phyloP scores from a whole-genome alignment of 1,284 basidiomycete species.

The Fomes fomentarius region DNA sequence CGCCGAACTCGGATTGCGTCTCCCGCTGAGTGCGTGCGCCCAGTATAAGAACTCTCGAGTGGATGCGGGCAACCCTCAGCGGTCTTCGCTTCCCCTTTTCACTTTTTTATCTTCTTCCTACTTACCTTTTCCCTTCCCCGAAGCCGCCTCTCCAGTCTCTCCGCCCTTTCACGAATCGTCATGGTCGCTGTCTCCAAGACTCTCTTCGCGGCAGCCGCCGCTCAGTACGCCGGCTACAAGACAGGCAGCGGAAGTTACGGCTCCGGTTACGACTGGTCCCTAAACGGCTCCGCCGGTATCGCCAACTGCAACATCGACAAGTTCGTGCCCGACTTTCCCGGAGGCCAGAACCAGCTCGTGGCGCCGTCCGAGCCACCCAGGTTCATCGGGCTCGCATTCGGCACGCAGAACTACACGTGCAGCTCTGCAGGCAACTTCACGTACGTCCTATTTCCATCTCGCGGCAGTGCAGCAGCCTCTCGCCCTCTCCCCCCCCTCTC shows the following conservation, averaged over 20 bases:
- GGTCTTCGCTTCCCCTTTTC: constrained; percentile 12
- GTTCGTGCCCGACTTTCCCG: constrained; percentile 27
- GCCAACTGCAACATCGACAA: constrained; percentile 26
- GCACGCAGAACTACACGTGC: constrained; percentile 48
- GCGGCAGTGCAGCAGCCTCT: background rate
- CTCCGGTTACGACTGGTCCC: background rate
- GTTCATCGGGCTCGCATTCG: constrained; percentile 47
- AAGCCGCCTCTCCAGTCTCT: too few relatives aligned
- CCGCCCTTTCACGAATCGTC: background rate
- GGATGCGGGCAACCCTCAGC: background rate
- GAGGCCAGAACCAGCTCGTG: constrained; percentile 31
- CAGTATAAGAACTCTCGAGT: constrained; percentile 6
- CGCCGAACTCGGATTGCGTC: background rate
- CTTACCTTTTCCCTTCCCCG: background rate
- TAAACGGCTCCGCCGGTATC: background rate
- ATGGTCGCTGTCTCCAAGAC: constrained; percentile 20
- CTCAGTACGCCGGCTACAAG: background rate
- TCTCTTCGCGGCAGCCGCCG: constrained; percentile 15
- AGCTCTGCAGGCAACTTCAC: constrained; percentile 37
- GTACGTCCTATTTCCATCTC: constrained; percentile 26
- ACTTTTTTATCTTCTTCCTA: constrained; percentile 4
- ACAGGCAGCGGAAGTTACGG: background rate
- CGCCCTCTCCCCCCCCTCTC: background rate
- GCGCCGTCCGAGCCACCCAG: constrained; percentile 31
- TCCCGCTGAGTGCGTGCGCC: background rate